phyloP scores from a whole-genome alignment of 305 asterid genomes.

The Fraxinus xanthoxyloides region DNA sequence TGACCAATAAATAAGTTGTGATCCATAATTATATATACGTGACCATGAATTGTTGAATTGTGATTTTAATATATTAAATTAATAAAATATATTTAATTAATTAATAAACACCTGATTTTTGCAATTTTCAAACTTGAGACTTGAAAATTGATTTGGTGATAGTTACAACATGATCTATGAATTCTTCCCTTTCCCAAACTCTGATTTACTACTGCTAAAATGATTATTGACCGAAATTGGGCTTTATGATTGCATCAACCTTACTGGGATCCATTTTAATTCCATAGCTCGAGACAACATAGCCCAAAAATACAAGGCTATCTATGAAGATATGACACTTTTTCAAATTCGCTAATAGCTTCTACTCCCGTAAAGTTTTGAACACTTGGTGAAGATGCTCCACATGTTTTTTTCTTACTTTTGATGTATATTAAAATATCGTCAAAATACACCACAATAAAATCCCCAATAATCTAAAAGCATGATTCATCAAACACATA shows the following conservation, averaged over 20 bases:
- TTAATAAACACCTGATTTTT: too few species aligned
- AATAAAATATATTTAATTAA: too few species aligned
- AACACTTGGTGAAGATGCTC: background rate
- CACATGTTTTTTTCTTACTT: background rate
- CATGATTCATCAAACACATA: background rate
- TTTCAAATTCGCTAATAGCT: background rate
- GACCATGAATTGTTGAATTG: too few species aligned
- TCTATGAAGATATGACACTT: background rate
- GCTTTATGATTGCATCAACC: background rate
- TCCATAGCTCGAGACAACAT: background rate
- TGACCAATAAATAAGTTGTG: too few species aligned
- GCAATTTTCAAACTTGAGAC: too few species aligned
- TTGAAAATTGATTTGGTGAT: too few species aligned
- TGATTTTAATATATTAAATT: too few species aligned
- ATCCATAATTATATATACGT: too few species aligned
- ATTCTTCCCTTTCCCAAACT: too few species aligned
- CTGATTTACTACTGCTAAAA: too few species aligned
- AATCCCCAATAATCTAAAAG: background rate
- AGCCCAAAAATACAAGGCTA: background rate
- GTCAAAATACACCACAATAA: slow-evolving; percentile 25
- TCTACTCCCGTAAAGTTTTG: background rate
- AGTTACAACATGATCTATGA: too few species aligned
- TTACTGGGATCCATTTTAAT: background rate
- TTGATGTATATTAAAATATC: background rate
- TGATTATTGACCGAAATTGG: too few species aligned